Evolutionary conservation across 164 flowering plant genomes (phyloP).

Genomic region (Liquidambar formosana): DNA sequence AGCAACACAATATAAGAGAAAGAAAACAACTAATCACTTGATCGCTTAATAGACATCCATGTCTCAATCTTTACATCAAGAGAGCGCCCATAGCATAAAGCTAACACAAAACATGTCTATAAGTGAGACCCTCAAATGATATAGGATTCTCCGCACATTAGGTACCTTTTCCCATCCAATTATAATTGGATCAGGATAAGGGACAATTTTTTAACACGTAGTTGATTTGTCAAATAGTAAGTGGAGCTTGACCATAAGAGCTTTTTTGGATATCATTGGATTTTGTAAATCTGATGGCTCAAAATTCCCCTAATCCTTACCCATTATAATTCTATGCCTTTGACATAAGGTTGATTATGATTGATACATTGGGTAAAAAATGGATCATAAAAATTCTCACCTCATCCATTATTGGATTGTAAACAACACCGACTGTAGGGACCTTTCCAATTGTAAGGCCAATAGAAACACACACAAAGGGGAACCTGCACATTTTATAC

Average conservation of each 20-base stretch:
- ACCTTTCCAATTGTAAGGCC: slow-evolving; percentile 86
- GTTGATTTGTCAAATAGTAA: too few species aligned
- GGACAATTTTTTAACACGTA: too few species aligned
- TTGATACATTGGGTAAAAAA: neutral
- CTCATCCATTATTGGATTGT: slow-evolving; percentile 94
- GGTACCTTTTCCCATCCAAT: neutral
- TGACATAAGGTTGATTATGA: too few species aligned
- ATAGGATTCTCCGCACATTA: neutral
- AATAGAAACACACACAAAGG: slow-evolving; percentile 92
- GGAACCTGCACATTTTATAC: slow-evolving; percentile 58
- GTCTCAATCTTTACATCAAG: neutral
- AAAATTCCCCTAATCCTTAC: too few species aligned
- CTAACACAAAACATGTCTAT: neutral
- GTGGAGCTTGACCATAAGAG: too few species aligned
- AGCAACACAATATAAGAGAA: neutral
- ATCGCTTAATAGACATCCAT: neutral
- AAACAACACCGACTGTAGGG: slow-evolving; percentile 90
- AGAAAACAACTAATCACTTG: neutral
- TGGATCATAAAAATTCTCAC: slow-evolving; percentile 35
- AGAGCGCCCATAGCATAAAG: neutral
- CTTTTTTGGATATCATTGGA: too few species aligned
- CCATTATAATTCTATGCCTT: too few species aligned
- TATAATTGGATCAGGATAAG: too few species aligned
- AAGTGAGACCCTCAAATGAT: neutral
- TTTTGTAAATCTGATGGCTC: too few species aligned